A percentile compares a stretch with the other conserved stretches of the same genome.
These are phyloP conservation scores for Ogataea thermomethanolica DNA, from an alignment of 805 yeast species.

Conservation along the genomic window DNA sequence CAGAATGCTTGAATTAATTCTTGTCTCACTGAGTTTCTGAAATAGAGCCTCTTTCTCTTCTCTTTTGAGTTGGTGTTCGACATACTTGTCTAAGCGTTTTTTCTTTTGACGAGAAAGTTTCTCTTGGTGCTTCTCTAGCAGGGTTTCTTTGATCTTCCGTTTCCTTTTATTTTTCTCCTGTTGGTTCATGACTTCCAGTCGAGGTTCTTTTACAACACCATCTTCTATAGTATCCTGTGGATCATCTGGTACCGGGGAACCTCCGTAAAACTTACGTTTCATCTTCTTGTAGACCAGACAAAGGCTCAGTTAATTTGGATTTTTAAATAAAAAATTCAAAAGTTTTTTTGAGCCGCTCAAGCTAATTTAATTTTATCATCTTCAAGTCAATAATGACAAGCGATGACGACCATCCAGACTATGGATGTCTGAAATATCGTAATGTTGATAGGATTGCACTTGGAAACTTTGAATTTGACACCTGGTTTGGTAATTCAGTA, in stretches of 20 bases:
- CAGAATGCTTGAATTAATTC: conserved; percentile 66
- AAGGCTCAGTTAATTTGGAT: neutral
- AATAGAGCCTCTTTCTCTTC: conserved; percentile 81
- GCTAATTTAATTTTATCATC: neutral
- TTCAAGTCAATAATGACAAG: conserved; percentile 1
- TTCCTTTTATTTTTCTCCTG: conserved; percentile 65
- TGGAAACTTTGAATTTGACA: conserved; percentile 64
- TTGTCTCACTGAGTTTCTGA: conserved; percentile 64
- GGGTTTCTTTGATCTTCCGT: conserved; percentile 55
- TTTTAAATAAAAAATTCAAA: neutral
- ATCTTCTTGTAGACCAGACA: neutral
- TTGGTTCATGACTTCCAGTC: conserved; percentile 39
- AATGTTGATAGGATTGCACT: conserved; percentile 65
- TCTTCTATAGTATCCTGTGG: no score
- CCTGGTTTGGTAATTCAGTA: conserved; percentile 89
- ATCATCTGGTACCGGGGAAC: no score
- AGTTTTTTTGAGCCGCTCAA: conserved; percentile 4
- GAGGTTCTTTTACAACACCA: neutral
- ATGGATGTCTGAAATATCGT: conserved; percentile 58
- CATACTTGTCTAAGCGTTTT: conserved; percentile 84
- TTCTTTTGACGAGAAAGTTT: conserved; percentile 69
- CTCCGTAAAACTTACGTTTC: no score
- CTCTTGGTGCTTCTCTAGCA: conserved; percentile 58
- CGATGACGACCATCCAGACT: conserved; percentile 38
- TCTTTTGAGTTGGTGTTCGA: conserved; percentile 82